Percentiles rank a stretch among this genome's conserved stretches.
These are phyloP conservation scores for Monilinia fructicola DNA, from an alignment of 2,329 filamentous ascomycete species.

Conservation along the genomic window DNA sequence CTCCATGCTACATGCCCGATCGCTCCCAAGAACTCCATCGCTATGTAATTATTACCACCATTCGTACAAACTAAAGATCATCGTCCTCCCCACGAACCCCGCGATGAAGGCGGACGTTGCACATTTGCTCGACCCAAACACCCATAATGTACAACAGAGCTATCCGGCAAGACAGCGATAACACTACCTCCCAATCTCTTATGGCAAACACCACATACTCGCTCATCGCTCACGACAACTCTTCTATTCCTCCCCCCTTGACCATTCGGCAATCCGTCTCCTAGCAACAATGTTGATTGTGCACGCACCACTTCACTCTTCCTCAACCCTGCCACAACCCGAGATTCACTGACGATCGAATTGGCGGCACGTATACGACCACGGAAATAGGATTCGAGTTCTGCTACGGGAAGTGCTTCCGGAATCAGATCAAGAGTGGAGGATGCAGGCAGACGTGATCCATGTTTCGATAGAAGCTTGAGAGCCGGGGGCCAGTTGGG, in stretches of 20 bases:
- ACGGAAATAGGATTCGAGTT: slow-evolving; percentile 87
- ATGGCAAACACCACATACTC: slow-evolving; percentile 88
- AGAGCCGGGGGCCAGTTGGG: slow-evolving; percentile 78
- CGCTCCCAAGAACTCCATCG: slow-evolving; percentile 29
- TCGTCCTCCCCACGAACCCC: slow-evolving; percentile 33
- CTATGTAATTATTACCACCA: slow-evolving; percentile 32
- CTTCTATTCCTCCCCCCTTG: slow-evolving; percentile 61
- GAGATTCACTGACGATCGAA: slow-evolving; percentile 74
- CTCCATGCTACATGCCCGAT: slow-evolving; percentile 25
- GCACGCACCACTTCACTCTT: slow-evolving; percentile 77
- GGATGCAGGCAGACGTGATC: slow-evolving; percentile 82
- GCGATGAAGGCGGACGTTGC: slow-evolving; percentile 29
- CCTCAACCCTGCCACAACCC: slow-evolving; percentile 73
- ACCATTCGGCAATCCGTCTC: slow-evolving; percentile 57
- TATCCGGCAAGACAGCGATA: slow-evolving; percentile 84
- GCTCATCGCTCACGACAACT: slow-evolving; percentile 82
- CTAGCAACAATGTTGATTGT: slow-evolving; percentile 71
- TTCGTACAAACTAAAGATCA: slow-evolving; percentile 24
- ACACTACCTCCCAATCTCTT: slow-evolving; percentile 91
- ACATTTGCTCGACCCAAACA: slow-evolving; percentile 62
- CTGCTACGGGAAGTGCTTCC: slow-evolving; percentile 69
- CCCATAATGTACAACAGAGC: slow-evolving; percentile 77
- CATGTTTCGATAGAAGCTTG: slow-evolving; percentile 85
- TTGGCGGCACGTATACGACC: slow-evolving; percentile 87
- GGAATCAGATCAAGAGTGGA: slow-evolving; percentile 87